Percentiles rank a stretch among this genome's conserved stretches.
Conservation (phyloP, 441 rosid genomes). For the Adansonia madagascariensis region DNA sequence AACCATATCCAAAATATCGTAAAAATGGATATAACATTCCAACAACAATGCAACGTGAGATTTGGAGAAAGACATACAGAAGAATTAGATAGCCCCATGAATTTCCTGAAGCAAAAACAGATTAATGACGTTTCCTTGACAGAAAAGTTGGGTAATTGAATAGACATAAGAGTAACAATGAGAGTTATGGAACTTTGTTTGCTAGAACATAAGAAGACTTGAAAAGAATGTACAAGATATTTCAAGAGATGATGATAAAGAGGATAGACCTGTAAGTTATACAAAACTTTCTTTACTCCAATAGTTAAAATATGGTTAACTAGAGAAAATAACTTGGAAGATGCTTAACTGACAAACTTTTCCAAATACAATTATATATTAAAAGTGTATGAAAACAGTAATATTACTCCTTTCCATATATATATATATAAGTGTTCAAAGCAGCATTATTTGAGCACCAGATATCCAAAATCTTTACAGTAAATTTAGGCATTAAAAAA, state of each 20-base stretch:
- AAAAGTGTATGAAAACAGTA: constrained; percentile 2
- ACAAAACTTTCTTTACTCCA: constrained; percentile 12
- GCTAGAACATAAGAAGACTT: background rate
- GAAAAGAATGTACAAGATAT: background rate
- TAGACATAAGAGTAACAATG: background rate
- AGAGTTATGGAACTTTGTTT: background rate
- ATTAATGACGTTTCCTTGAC: background rate
- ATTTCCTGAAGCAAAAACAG: constrained; percentile 47
- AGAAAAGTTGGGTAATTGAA: background rate
- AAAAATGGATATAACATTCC: constrained; percentile 65
- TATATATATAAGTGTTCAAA: background rate
- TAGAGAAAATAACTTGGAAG: background rate
- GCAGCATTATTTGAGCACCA: background rate
- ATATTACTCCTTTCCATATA: background rate
- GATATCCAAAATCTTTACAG: background rate
- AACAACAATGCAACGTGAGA: constrained; percentile 73
- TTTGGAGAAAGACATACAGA: constrained; percentile 68
- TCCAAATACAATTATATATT: background rate
- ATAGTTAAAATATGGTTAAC: background rate
- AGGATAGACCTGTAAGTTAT: constrained; percentile 8
- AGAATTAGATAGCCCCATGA: constrained; percentile 85
- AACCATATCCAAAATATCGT: constrained; percentile 77
- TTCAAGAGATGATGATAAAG: background rate
- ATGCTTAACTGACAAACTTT: background rate
- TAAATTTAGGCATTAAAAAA: background rate